These are phyloP conservation scores for Lactarius psammicola DNA, from an alignment of 768 basidiomycete species.

Conservation along the genomic window DNA sequence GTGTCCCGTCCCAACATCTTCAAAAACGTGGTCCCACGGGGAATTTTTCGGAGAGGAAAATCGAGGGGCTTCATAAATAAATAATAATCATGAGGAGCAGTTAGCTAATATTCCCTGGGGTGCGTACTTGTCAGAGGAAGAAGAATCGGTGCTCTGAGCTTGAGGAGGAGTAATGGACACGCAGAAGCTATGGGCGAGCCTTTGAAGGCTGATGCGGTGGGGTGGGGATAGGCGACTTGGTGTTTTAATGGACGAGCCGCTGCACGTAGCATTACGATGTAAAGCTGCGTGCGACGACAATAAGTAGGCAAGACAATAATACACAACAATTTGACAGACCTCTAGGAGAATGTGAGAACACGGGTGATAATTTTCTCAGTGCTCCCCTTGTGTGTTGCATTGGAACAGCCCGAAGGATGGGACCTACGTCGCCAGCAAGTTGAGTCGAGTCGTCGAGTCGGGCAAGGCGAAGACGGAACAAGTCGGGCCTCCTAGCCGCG, in stretches of 20 bases:
- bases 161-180: constrained; percentile 20
- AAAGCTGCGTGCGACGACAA: neutral
- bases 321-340: constrained; percentile 1
- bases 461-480: neutral
- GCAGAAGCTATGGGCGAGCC: neutral
- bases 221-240: neutral
- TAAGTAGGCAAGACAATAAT: neutral
- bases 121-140: constrained; percentile 20
- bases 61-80: constrained; percentile 24
- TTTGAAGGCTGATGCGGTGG: neutral
- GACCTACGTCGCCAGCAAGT: neutral
- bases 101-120: neutral
- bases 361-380: neutral
- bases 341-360: neutral
- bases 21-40: constrained; percentile 57
- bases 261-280: neutral
- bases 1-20: constrained; percentile 39
- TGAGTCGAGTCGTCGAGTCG: neutral
- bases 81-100: neutral
- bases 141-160: neutral
- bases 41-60: constrained; percentile 35
- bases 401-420: neutral
- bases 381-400: constrained; percentile 8
- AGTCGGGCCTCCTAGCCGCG: neutral
- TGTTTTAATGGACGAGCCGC: neutral